Conservation (phyloP, 257 asterid genomes). For the Cynanchum wilfordii region DNA sequence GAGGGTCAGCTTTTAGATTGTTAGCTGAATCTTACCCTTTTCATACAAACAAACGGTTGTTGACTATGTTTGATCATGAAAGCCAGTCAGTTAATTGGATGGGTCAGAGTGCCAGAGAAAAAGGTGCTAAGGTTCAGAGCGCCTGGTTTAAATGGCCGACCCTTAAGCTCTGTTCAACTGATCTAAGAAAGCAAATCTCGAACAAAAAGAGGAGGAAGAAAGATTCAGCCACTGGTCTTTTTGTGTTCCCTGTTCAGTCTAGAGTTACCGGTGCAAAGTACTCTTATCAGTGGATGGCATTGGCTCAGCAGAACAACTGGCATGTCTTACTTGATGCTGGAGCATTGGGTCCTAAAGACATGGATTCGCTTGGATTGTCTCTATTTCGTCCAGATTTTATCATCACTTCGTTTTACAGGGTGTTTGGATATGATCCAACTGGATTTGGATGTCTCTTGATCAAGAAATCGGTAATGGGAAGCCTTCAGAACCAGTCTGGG, state of each 20-base stretch:
- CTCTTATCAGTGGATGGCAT: conserved; percentile 98
- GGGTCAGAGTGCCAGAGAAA: conserved; percentile 93
- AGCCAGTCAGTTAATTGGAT: conserved; percentile 96
- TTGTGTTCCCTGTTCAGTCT: conserved; percentile 95
- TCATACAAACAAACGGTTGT: conserved; percentile 80
- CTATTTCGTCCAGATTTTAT: conserved; percentile 94
- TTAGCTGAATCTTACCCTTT: conserved; percentile 96
- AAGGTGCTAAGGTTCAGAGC: conserved; percentile 91
- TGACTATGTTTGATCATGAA: conserved; percentile 98
- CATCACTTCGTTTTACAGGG: conserved; percentile 89
- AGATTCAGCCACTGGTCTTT: conserved; percentile 87
- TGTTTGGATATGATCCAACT: conserved; percentile 94
- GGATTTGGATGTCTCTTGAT: conserved; percentile 98
- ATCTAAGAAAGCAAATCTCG: conserved; percentile 82
- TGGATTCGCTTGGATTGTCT: conserved; percentile 98
- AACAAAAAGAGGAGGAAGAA: conserved; percentile 81
- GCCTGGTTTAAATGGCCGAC: conserved; percentile 99
- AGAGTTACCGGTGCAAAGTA: conserved; percentile 95
- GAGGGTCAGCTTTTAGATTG: conserved; percentile 92
- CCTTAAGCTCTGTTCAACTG: conserved; percentile 89
- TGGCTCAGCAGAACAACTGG: conserved; percentile 99
- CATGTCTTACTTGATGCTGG: conserved; percentile 99
- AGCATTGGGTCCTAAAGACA: conserved; percentile 94
- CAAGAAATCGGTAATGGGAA: conserved; percentile 87
- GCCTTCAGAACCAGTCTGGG: conserved; percentile 89